phyloP scores from a whole-genome alignment of 2,329 filamentous ascomycete species.

The Colletotrichum echinochloae region DNA sequence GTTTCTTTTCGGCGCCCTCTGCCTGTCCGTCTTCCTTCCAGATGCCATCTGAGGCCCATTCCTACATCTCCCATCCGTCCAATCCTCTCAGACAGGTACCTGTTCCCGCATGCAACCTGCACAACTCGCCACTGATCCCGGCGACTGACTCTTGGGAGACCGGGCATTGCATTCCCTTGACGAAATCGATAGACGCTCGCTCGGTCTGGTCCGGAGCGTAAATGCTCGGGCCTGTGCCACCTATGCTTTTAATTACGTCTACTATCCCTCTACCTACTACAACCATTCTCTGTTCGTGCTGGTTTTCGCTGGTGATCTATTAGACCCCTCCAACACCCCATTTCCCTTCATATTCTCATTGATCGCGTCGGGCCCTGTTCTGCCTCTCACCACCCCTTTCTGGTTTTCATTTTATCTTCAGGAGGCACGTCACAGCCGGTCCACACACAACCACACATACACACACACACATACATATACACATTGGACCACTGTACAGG shows the following conservation, averaged over 20 bases:
- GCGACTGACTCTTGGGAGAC: slow-evolving; percentile 31
- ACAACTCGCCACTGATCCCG: slow-evolving; percentile 36
- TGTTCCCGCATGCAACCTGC: slow-evolving; percentile 28
- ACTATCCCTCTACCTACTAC: slow-evolving; percentile 35
- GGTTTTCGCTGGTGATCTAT: slow-evolving; percentile 34
- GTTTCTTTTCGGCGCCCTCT: slow-evolving; percentile 33
- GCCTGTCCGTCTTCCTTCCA: slow-evolving; percentile 24
- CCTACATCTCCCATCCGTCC: slow-evolving; percentile 15
- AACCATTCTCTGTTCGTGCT: slow-evolving; percentile 26
- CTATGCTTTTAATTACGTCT: slow-evolving; percentile 39
- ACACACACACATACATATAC: not conserved
- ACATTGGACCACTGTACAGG: slow-evolving; percentile 11
- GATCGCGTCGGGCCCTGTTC: slow-evolving; percentile 13
- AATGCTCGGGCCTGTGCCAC: slow-evolving; percentile 34
- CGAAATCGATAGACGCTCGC: slow-evolving; percentile 35
- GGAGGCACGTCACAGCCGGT: slow-evolving; percentile 1
- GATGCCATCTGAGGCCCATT: slow-evolving; percentile 39
- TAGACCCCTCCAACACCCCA: slow-evolving; percentile 28
- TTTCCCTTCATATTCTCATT: slow-evolving; percentile 16
- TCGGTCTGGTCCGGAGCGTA: slow-evolving; percentile 38
- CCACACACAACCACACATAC: slow-evolving; percentile 12
- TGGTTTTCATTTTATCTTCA: not conserved
- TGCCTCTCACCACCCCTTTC: not conserved
- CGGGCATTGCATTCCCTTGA: slow-evolving; percentile 34
- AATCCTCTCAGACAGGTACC: slow-evolving; percentile 30